phyloP scores from a whole-genome alignment of 2,329 filamentous ascomycete genomes.

The Botrytis galanthina region DNA sequence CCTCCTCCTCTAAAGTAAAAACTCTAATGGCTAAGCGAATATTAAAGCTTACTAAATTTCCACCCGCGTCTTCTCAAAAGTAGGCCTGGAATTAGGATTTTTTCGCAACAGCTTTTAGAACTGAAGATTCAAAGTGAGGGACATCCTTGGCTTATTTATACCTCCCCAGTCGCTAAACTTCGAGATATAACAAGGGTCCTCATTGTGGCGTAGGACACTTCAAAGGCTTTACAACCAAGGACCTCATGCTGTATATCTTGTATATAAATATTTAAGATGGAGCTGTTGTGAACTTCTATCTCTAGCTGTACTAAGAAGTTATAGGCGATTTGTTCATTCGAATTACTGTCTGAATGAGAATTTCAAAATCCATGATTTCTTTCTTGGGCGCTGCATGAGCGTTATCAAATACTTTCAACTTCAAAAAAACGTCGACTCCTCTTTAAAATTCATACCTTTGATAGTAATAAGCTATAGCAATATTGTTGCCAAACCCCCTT shows the following conservation, averaged over 20 bases:
- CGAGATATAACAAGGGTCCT: background rate
- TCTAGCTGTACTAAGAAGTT: background rate
- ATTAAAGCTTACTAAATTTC: no score
- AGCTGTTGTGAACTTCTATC: background rate
- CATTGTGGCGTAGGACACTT: rapidly evolving
- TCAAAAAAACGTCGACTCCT: background rate
- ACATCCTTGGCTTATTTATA: background rate
- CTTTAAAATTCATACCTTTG: background rate
- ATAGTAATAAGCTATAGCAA: background rate
- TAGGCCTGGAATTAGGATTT: no score
- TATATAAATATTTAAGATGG: rapidly evolving
- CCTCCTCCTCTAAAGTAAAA: background rate
- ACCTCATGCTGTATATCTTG: background rate
- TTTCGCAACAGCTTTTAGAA: no score
- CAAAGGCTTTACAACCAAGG: background rate
- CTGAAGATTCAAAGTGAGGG: background rate
- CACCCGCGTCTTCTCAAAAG: background rate
- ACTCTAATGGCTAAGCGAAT: rapidly evolving
- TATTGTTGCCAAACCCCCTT: background rate
- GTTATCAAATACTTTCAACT: no score
- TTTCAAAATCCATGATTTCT: background rate
- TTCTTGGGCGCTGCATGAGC: rapidly evolving
- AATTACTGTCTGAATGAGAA: background rate
- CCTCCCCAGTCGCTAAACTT: background rate
- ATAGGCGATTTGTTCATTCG: rapidly evolving